Evolutionary conservation across 345 rosid genomes (phyloP).

Genomic region (Eucalyptus regnans): DNA sequence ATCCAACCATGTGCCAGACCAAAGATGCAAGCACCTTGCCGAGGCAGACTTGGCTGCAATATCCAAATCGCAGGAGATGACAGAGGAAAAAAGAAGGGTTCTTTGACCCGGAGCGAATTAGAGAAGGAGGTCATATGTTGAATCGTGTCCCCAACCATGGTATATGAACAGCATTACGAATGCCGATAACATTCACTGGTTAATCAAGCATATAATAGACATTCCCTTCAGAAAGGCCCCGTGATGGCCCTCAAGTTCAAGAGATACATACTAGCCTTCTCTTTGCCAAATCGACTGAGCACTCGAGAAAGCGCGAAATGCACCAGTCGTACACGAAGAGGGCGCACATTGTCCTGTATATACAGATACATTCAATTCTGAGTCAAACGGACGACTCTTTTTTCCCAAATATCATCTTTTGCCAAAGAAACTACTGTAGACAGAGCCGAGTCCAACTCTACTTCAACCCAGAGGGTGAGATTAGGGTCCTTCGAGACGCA

Average conservation of each 20-base stretch:
- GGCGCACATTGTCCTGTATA: neutral
- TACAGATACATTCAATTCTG: neutral
- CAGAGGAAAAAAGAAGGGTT: neutral
- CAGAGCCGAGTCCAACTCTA: neutral
- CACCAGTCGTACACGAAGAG: neutral
- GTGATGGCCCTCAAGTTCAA: neutral
- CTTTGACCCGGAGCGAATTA: neutral
- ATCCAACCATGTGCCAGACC: neutral
- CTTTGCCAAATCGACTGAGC: neutral
- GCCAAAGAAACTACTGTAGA: neutral
- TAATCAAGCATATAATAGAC: neutral
- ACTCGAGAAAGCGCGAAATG: neutral
- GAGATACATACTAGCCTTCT: neutral
- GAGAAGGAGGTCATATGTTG: neutral
- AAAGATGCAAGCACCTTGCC: neutral
- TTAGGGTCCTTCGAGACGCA: conserved; percentile 71
- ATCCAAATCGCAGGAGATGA: neutral
- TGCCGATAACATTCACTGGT: neutral
- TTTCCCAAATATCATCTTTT: neutral
- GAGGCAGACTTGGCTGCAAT: neutral
- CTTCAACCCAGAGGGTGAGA: neutral
- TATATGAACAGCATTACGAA: neutral
- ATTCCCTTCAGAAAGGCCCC: neutral
- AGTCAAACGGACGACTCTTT: neutral
- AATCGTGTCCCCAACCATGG: neutral